Evolutionary conservation across 1,284 basidiomycete genomes (phyloP).

Genomic region (Rhodotorula sp.): DNA sequence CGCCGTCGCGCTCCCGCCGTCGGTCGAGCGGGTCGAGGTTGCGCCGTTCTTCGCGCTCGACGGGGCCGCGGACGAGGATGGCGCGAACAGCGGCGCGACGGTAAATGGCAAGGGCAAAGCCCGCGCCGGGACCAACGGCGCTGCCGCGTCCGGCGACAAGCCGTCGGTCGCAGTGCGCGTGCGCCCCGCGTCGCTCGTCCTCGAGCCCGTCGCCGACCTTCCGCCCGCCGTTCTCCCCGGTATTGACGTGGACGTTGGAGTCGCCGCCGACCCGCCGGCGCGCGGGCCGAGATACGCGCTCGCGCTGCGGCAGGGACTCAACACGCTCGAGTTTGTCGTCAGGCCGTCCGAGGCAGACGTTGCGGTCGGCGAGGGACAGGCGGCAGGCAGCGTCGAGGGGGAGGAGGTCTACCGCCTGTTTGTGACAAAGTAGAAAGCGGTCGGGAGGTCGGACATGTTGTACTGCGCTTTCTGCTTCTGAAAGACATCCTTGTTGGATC

Average conservation of each 20-base stretch:
- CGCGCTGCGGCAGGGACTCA: conserved; percentile 6
- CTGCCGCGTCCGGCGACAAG: background rate
- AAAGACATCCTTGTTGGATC: too few species aligned
- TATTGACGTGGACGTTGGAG: too few species aligned
- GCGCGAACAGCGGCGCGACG: background rate
- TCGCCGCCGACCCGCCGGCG: background rate
- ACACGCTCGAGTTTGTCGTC: conserved; percentile 18
- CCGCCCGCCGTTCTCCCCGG: background rate
- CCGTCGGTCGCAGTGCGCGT: background rate
- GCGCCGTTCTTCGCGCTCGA: background rate
- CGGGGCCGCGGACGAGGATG: too few species aligned
- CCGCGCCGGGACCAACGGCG: background rate
- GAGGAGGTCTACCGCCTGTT: conserved; percentile 24
- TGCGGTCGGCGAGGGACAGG: background rate
- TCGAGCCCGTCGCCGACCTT: conserved; percentile 2
- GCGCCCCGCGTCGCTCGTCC: background rate
- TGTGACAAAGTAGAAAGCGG: conserved; percentile 6
- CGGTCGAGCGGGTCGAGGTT: conserved; percentile 3
- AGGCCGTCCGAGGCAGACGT: background rate
- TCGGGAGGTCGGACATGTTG: background rate
- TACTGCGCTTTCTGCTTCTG: too few species aligned
- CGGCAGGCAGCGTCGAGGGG: background rate
- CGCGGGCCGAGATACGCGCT: background rate
- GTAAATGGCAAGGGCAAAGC: conserved; percentile 1
- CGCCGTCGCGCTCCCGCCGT: conserved; percentile 18